A percentile compares a stretch with the other conserved stretches of the same genome.
Conservation (phyloP, 108 stramenopile genomes). For the Fragilaria radians region DNA sequence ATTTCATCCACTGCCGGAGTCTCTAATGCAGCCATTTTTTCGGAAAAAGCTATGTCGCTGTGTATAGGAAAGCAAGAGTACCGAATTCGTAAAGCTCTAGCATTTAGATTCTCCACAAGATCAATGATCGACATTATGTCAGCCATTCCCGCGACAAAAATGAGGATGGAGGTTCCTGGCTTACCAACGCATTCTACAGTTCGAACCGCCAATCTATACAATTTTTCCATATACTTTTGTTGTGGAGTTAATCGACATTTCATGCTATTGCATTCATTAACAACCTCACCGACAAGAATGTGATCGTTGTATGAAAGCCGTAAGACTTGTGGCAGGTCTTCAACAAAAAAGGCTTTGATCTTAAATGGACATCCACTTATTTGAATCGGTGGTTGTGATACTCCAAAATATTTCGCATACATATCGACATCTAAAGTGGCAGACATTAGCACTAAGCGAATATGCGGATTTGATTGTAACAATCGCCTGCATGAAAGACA, state of each 20-base stretch:
- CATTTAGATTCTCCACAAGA: conserved; percentile 44
- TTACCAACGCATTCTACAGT: conserved; percentile 46
- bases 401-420: conserved; percentile 78
- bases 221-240: conserved; percentile 25
- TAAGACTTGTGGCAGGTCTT: conserved; percentile 47
- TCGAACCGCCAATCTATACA: conserved; percentile 35
- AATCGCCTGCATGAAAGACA: conserved; percentile 77
- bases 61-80: conserved; percentile 87
- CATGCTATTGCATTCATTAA: conserved; percentile 33
- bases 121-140: conserved; percentile 89
- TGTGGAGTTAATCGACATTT: conserved; percentile 46
- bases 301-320: conserved; percentile 28
- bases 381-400: conserved; percentile 53
- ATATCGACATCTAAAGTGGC: conserved; percentile 83
- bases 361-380: conserved; percentile 73
- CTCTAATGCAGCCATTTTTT: conserved; percentile 85
- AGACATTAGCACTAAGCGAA: conserved; percentile 87
- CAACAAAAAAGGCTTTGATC: conserved; percentile 72
- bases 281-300: conserved; percentile 30
- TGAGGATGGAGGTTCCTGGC: conserved; percentile 77
- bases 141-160: conserved; percentile 95
- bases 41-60: conserved; percentile 86
- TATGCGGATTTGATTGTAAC: conserved; percentile 48
- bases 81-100: conserved; percentile 24
- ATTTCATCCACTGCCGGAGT: conserved; percentile 54